Conservation (phyloP, 352 stramenopile species). For the Pythium diclinum region DNA sequence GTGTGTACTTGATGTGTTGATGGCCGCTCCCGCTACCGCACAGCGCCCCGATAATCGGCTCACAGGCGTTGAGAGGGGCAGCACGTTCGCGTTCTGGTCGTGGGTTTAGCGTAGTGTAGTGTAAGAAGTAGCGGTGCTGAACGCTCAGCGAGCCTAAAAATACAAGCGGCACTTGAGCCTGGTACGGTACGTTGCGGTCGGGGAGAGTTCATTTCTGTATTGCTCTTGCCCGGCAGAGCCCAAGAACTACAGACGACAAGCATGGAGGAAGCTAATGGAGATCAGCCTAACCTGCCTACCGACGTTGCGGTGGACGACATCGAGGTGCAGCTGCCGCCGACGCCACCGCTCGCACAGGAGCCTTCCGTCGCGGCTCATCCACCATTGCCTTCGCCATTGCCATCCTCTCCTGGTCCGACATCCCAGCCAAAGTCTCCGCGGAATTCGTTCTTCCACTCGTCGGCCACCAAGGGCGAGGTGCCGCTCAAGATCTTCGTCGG, state of each 20-base stretch:
- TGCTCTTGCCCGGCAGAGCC: neutral
- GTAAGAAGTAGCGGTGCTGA: too few relatives aligned
- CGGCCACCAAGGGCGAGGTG: conserved; percentile 11
- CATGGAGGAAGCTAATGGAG: neutral
- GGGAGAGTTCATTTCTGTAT: too few relatives aligned
- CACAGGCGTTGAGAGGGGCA: too few relatives aligned
- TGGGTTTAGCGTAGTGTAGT: too few relatives aligned
- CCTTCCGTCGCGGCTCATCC: neutral
- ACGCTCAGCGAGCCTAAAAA: too few relatives aligned
- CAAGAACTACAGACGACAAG: neutral
- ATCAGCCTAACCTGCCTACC: neutral
- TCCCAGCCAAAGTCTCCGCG: conserved; percentile 6
- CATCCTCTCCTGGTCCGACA: neutral
- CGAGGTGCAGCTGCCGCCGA: conserved; percentile 7
- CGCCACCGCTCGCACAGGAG: neutral
- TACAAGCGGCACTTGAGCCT: too few relatives aligned
- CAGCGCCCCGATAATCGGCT: too few relatives aligned
- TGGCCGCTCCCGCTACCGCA: too few relatives aligned
- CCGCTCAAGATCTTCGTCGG: conserved; percentile 57
- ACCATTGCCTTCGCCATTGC: neutral
- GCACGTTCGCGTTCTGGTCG: too few relatives aligned
- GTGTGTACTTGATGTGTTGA: too few relatives aligned
- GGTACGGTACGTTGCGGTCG: too few relatives aligned
- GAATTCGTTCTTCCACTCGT: conserved; percentile 15
- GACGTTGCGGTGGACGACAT: conserved; percentile 12